These are phyloP conservation scores for Aspergillus terreus DNA, from an alignment of 2,329 filamentous ascomycete genomes.

Conservation along the genomic window DNA sequence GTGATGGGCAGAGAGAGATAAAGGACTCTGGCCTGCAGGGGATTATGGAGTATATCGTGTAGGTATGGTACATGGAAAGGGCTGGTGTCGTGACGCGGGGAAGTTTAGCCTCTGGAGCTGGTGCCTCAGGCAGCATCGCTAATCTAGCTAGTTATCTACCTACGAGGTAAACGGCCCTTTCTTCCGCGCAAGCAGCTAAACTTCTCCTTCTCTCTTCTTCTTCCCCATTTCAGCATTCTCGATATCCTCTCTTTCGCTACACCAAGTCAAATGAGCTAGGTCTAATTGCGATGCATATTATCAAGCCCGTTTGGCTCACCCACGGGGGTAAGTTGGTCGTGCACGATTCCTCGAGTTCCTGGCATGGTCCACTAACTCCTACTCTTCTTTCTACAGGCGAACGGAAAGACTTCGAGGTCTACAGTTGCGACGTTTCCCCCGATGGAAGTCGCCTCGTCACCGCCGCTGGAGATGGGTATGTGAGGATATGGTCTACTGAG, in stretches of 20 bases:
- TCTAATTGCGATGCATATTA: slow-evolving; percentile 65
- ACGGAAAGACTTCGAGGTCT: slow-evolving; percentile 97
- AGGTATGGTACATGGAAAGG: background rate
- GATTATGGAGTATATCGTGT: no score
- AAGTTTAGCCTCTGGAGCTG: no score
- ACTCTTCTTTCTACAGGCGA: slow-evolving; percentile 58
- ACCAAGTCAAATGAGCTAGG: no score
- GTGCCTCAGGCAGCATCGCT: no score
- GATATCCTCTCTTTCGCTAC: no score
- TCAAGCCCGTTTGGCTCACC: slow-evolving; percentile 93
- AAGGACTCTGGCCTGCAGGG: no score
- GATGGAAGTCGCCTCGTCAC: slow-evolving; percentile 90
- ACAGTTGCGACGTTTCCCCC: slow-evolving; percentile 94
- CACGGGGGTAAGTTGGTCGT: slow-evolving; percentile 64
- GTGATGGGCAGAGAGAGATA: background rate
- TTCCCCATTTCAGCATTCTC: no score
- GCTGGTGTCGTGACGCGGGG: background rate
- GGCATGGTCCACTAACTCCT: slow-evolving; percentile 13
- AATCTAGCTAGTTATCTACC: no score
- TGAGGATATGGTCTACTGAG: slow-evolving; percentile 96
- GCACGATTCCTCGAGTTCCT: background rate
- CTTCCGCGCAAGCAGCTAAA: no score
- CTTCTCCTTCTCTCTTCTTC: no score
- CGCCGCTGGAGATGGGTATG: slow-evolving; percentile 93
- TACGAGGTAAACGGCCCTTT: no score